These are phyloP conservation scores for Trichoderma aggressivum DNA, from an alignment of 2,329 filamentous ascomycete species.

Conservation along the genomic window DNA sequence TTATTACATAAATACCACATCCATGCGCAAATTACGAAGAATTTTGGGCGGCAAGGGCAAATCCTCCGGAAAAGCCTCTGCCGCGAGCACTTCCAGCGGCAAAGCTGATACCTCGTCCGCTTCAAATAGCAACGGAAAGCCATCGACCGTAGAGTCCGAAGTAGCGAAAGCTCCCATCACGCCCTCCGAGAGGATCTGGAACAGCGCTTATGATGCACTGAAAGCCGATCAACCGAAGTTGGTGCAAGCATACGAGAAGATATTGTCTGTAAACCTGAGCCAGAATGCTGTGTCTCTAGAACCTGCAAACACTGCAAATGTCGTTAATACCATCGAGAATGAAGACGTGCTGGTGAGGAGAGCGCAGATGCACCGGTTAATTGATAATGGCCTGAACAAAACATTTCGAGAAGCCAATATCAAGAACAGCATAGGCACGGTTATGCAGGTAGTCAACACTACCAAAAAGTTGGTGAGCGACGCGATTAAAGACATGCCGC, in stretches of 20 bases:
- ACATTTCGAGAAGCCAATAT: not conserved
- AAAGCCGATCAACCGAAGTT: not conserved
- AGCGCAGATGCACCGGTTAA: not conserved
- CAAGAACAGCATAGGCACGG: not conserved
- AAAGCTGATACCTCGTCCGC: not conserved
- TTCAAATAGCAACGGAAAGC: too few species aligned
- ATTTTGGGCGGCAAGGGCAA: not conserved
- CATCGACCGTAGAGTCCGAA: not conserved
- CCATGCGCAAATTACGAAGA: not conserved
- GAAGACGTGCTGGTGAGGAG: not conserved
- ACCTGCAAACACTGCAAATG: too few species aligned
- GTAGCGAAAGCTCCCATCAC: not conserved
- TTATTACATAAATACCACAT: not conserved
- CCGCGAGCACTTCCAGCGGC: not conserved
- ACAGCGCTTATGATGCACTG: not conserved
- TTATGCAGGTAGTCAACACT: not conserved
- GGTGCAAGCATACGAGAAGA: not conserved
- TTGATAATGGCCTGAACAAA: not conserved
- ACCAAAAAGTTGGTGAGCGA: not conserved
- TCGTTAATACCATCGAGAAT: not conserved
- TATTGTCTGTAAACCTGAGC: not conserved
- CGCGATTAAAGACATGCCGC: conserved; percentile 28
- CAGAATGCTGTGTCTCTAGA: not conserved
- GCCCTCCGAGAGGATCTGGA: not conserved
- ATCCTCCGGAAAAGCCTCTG: not conserved